Percentiles rank a stretch among this genome's conserved stretches.
These are phyloP conservation scores for Pigoraptor vietnamica DNA, from an alignment of 78 protist species.

Conservation along the genomic window DNA sequence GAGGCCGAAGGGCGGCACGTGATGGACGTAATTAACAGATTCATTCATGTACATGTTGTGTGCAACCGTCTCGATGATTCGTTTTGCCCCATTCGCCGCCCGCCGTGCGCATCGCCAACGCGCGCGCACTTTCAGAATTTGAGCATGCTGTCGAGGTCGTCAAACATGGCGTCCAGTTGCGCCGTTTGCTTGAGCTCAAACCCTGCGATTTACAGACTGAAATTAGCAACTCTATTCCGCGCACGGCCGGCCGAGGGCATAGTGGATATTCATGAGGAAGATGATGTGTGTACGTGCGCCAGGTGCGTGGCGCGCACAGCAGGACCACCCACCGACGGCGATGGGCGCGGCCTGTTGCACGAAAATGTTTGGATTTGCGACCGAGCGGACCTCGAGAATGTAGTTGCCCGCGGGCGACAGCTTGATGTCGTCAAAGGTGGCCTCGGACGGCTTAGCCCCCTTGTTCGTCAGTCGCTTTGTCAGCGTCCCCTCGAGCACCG, in stretches of 20 bases:
- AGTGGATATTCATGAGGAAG: too few relatives aligned
- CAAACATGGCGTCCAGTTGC: background rate
- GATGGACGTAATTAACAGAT: too few relatives aligned
- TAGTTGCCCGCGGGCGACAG: background rate
- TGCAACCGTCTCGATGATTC: too few relatives aligned
- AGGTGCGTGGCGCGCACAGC: background rate
- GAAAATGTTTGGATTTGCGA: background rate
- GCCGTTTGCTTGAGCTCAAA: background rate
- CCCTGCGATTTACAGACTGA: background rate
- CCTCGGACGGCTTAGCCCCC: background rate
- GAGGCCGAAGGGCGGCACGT: too few relatives aligned
- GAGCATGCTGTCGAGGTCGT: conserved; percentile 1
- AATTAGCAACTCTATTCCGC: too few relatives aligned
- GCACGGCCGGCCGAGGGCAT: too few relatives aligned
- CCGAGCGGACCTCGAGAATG: background rate
- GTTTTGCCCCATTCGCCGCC: too few relatives aligned
- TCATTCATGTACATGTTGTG: too few relatives aligned
- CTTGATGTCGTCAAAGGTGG: background rate
- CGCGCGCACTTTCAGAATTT: too few relatives aligned
- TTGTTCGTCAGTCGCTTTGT: background rate
- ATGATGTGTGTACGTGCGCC: too few relatives aligned
- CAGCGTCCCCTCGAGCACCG: background rate
- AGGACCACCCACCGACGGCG: background rate
- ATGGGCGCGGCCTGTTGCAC: background rate
- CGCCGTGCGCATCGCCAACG: too few relatives aligned